Base-by-base conservation (phyloP, 1,284 basidiomycete species). In the Rhodotorula glutinis region DNA sequence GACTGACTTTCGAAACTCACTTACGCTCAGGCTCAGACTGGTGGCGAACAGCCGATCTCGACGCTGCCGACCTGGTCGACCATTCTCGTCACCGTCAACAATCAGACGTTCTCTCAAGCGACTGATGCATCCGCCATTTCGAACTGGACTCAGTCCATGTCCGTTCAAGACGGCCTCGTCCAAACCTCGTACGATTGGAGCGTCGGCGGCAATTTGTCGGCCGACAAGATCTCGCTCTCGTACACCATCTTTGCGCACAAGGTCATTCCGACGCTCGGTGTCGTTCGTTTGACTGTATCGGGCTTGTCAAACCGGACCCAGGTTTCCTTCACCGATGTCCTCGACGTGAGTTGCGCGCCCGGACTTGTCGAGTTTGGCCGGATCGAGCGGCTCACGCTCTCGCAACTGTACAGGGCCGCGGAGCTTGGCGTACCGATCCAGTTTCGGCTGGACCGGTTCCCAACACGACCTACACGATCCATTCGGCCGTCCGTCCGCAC, bases 191-290 rank as follows among this genome's bases (percentile, higher is more conserved):
- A 74, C 55, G 53, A 62, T 21, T 77, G 75, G 75, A 64, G 53
- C 8, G 60, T 63, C 1, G 46, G 41, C 17, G 57, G 53, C 23
- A 54, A 52, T 27, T 27, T 46, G 23, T 23, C 64, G 0, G 19
- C 38, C 19, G 27, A 29, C 38, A 40, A 40, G 1, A 29, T 76
- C 13, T 40, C 43, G 7, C 41, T 77, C 49, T 52, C 54, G 30
- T 77, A 76, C 56, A 73, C 73, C 5, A 54, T 72, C 23, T 52
- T 73, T 40, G 75, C 75, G 17, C 75, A 77, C 54, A 70, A 75
- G 13, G 65, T 57, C 3, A 40, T 54, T 23, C 60, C 75, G 17
- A 75, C 68, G 55, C 52, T 75, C 19, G 76, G 72, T 0, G 63
- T 71, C 17, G 67, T 76, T 19, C 63, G 63, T 19, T 61, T 77